A percentile compares a stretch with the other conserved stretches of the same genome.
These are phyloP conservation scores for Nitzschia putrida DNA, from an alignment of 108 stramenopile genomes.

Conservation along the genomic window DNA sequence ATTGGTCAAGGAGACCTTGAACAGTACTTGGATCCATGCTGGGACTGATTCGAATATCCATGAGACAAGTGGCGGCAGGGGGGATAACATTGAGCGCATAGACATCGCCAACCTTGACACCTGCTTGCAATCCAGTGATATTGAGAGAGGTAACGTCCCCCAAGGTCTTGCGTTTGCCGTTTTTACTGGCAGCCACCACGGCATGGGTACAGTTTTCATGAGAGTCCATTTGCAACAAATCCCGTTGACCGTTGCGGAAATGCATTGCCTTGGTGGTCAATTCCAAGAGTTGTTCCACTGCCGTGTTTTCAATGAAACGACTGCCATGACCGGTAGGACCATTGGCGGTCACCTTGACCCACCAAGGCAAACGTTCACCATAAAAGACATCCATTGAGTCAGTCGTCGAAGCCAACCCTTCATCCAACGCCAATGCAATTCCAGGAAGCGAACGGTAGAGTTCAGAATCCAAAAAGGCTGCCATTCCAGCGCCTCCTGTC, in stretches of 20 bases:
- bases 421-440: constrained; percentile 86
- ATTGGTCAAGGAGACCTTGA: constrained; percentile 77
- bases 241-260: constrained; percentile 86
- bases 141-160: constrained; percentile 96
- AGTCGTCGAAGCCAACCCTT: constrained; percentile 80
- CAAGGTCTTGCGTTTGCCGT: constrained; percentile 51
- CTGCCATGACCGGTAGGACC: constrained; percentile 95
- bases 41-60: constrained; percentile 95
- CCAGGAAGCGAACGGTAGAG: constrained; percentile 56
- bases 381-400: constrained; percentile 92
- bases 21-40: constrained; percentile 80
- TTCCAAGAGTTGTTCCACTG: constrained; percentile 89
- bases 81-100: constrained; percentile 91
- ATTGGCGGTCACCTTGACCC: constrained; percentile 78
- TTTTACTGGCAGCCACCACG: constrained; percentile 50
- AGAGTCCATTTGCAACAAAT: constrained; percentile 54
- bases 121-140: constrained; percentile 91
- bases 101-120: constrained; percentile 76
- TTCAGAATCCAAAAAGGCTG: constrained; percentile 64
- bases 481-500: constrained; percentile 91
- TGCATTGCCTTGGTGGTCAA: constrained; percentile 83
- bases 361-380: constrained; percentile 84
- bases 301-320: constrained; percentile 92
- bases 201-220: constrained; percentile 81
- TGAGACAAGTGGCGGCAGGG: constrained; percentile 76